phyloP scores from a whole-genome alignment of 257 asterid genomes.

The Solanum pennellii region DNA sequence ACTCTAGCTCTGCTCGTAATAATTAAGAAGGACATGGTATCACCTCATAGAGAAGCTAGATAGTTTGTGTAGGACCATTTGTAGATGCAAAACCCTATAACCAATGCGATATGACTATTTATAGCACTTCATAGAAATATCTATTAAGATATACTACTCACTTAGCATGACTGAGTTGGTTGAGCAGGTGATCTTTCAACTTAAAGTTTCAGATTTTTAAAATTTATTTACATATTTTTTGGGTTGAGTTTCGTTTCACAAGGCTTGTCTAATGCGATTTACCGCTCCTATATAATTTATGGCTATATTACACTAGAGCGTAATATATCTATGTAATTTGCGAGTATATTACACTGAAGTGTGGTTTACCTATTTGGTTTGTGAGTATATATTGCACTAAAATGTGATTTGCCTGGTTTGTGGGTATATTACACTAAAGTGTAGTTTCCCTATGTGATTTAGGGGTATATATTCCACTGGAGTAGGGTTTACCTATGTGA shows the following conservation, averaged over 20 bases:
- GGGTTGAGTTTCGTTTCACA: not conserved
- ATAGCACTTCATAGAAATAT: not conserved
- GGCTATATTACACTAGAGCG: not conserved
- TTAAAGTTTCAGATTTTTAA: fast-evolving
- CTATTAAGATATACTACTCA: not conserved
- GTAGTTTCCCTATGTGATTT: not conserved
- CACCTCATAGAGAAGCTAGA: not conserved
- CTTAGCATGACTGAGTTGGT: not conserved
- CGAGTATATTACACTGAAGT: no score
- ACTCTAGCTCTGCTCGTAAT: not conserved
- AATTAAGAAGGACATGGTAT: not conserved
- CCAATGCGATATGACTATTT: not conserved
- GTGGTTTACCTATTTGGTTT: not conserved
- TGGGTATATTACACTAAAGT: not conserved
- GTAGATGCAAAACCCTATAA: not conserved
- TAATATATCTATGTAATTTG: no score
- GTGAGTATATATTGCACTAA: not conserved
- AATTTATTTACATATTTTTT: not conserved
- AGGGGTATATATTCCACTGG: not conserved
- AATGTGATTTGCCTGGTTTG: no score
- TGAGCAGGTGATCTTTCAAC: not conserved
- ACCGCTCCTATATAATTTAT: not conserved
- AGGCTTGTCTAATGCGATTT: no score
- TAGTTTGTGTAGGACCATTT: not conserved
- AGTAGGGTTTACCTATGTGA: not conserved